Conservation (phyloP, 176 grass and related monocot species). For the Carex scoparia region DNA sequence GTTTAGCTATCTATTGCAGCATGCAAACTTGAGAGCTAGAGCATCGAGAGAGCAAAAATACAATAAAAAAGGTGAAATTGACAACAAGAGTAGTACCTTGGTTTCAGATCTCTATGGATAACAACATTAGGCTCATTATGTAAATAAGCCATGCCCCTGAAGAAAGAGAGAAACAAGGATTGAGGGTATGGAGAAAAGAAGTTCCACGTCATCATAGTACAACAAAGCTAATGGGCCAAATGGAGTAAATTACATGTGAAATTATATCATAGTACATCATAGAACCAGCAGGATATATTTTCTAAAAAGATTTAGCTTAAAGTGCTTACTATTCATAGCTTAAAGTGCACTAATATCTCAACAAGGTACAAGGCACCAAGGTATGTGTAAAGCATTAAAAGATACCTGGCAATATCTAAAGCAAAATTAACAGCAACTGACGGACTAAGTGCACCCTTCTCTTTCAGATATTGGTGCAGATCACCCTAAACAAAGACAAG, state of each 20-base stretch:
- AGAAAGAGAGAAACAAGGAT: constrained; percentile 24
- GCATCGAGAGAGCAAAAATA: background rate
- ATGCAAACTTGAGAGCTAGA: constrained; percentile 21
- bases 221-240: background rate
- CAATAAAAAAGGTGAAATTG: background rate
- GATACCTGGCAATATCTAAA: constrained; percentile 95
- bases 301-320: background rate
- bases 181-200: constrained; percentile 5
- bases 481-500: constrained; percentile 59
- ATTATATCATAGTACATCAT: background rate
- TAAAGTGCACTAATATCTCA: background rate
- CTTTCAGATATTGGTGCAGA: constrained; percentile 98
- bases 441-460: constrained; percentile 68
- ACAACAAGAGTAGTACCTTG: constrained; percentile 51
- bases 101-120: constrained; percentile 93
- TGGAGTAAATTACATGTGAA: background rate
- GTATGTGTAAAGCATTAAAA: constrained; percentile 17
- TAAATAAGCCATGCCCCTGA: constrained; percentile 98
- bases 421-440: constrained; percentile 73
- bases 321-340: background rate
- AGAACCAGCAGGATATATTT: background rate
- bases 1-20: constrained; percentile 15
- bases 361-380: background rate
- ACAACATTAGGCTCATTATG: constrained; percentile 99
- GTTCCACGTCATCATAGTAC: background rate